A percentile compares a stretch with the other conserved stretches of the same genome.
phyloP scores from a whole-genome alignment of 345 rosid species.

The Ricinus communis region DNA sequence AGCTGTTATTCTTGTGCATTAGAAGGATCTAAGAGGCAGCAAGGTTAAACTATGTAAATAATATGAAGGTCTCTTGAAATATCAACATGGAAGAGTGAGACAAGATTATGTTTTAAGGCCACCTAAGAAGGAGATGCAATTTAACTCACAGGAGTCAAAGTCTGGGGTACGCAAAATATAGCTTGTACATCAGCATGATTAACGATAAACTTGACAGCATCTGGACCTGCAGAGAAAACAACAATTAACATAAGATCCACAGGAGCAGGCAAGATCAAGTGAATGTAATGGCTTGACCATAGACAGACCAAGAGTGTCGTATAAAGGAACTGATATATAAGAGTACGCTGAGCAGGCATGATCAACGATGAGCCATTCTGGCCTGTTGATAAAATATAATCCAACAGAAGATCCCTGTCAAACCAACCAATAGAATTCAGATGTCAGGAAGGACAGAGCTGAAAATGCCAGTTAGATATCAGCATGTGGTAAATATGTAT shows the following conservation, averaged over 20 bases:
- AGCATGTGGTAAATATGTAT: not conserved
- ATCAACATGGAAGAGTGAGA: not conserved
- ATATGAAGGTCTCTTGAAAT: not conserved
- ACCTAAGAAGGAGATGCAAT: not conserved
- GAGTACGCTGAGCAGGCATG: slow-evolving; percentile 96
- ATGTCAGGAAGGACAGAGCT: slow-evolving; percentile 10
- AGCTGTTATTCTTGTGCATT: not conserved
- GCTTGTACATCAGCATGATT: slow-evolving; percentile 86
- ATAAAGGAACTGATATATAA: slow-evolving; percentile 84
- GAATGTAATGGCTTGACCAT: slow-evolving; percentile 14
- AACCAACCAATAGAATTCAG: slow-evolving; percentile 15
- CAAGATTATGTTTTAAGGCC: not conserved
- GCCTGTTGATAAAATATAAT: slow-evolving; percentile 86
- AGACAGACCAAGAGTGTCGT: slow-evolving; percentile 85
- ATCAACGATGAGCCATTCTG: slow-evolving; percentile 93
- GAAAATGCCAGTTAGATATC: not conserved
- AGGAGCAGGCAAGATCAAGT: slow-evolving; percentile 9
- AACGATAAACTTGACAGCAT: slow-evolving; percentile 81
- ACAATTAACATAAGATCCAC: slow-evolving; percentile 14
- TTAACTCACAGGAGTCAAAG: slow-evolving; percentile 65
- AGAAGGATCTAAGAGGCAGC: not conserved
- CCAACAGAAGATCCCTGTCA: slow-evolving; percentile 81
- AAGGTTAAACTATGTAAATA: not conserved
- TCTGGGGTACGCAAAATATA: slow-evolving; percentile 84
- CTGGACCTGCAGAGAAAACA: slow-evolving; percentile 67